These are phyloP conservation scores for Taphrina pruni DNA, from an alignment of 1,139 yeast species.

Conservation along the genomic window DNA sequence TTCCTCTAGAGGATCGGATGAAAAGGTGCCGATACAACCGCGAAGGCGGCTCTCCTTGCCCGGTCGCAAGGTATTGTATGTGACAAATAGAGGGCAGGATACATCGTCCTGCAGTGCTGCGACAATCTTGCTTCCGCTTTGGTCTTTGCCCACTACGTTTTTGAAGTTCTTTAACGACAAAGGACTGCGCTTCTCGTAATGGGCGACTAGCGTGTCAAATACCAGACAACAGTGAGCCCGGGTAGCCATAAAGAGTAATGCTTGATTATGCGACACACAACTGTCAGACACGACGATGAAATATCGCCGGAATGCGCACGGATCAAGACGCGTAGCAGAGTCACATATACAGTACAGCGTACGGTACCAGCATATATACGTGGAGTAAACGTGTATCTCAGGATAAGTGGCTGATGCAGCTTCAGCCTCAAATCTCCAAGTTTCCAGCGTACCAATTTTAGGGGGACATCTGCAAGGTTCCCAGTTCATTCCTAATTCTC, in stretches of 20 bases:
- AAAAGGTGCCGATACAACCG: slow-evolving; percentile 94
- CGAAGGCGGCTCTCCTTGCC: slow-evolving; percentile 55
- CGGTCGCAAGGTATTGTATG: slow-evolving; percentile 68
- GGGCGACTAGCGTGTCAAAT: slow-evolving; percentile 54
- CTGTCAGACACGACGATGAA: too few relatives aligned
- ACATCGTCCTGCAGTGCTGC: slow-evolving; percentile 39
- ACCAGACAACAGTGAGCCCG: slow-evolving; percentile 51
- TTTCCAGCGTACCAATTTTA: neutral
- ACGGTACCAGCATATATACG: too few relatives aligned
- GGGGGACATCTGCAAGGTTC: too few relatives aligned
- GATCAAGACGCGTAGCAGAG: too few relatives aligned
- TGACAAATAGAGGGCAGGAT: slow-evolving; percentile 73
- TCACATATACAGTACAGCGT: too few relatives aligned
- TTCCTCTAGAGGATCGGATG: slow-evolving; percentile 56
- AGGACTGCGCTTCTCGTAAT: slow-evolving; percentile 47
- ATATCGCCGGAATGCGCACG: too few relatives aligned
- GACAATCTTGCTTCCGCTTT: neutral
- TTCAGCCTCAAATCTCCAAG: neutral
- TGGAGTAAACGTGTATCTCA: too few relatives aligned
- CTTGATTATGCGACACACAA: too few relatives aligned
- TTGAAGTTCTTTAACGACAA: slow-evolving; percentile 32
- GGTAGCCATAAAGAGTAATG: slow-evolving; percentile 48
- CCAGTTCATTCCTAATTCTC: too few relatives aligned
- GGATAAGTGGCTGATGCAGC: neutral
- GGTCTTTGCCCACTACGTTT: too few relatives aligned